Percentiles rank a stretch among this genome's conserved stretches.
These are phyloP conservation scores for Scutellaria galericulata DNA, from an alignment of 257 asterid genomes.

Conservation along the genomic window DNA sequence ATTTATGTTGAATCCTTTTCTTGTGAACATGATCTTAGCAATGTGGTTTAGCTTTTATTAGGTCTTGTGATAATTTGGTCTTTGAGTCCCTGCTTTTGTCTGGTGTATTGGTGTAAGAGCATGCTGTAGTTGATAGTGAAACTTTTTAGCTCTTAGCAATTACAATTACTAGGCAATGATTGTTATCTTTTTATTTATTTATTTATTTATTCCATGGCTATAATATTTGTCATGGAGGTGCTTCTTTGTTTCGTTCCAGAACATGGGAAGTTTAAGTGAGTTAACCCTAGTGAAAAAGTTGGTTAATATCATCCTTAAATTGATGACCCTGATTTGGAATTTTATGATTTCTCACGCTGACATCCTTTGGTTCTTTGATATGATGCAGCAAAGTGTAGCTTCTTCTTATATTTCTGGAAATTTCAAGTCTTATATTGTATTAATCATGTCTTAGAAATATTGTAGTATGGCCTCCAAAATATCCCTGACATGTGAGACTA, in stretches of 20 bases:
- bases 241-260: neutral
- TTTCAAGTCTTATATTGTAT: constrained; percentile 1
- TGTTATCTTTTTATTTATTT: neutral
- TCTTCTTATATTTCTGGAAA: constrained; percentile 5
- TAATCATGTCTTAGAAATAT: neutral
- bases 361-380: constrained; percentile 24
- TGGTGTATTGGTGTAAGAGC: neutral
- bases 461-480: neutral
- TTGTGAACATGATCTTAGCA: neutral
- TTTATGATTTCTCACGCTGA: neutral
- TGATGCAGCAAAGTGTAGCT: constrained; percentile 10
- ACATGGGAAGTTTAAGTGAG: constrained; percentile 17
- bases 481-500: constrained; percentile 1
- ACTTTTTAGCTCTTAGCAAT: neutral
- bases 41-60: constrained; percentile 10
- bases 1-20: neutral
- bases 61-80: constrained; percentile 6
- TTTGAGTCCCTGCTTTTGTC: neutral
- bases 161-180: neutral
- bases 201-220: neutral
- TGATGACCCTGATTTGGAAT: neutral
- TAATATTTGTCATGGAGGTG: neutral
- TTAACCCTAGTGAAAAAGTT: neutral
- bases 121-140: neutral
- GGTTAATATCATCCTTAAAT: neutral